phyloP scores from a whole-genome alignment of 1,139 yeast genomes.

The Kurtzmaniella quercitrusa region DNA sequence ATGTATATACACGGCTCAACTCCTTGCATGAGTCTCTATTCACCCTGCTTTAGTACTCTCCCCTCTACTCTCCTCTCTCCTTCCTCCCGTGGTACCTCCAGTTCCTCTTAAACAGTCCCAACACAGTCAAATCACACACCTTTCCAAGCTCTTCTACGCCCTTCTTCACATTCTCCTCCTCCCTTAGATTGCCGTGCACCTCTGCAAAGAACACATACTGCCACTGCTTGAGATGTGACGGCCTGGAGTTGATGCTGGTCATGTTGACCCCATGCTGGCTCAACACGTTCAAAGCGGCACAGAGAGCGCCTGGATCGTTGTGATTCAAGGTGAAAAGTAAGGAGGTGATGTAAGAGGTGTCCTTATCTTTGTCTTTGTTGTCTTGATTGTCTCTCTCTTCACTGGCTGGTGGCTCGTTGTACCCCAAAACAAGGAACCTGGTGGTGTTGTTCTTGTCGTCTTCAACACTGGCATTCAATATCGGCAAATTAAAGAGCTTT shows the following conservation, averaged over 20 bases:
- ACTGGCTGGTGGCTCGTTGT: conserved; percentile 13
- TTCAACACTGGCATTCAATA: conserved; percentile 56
- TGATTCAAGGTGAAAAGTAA: conserved; percentile 64
- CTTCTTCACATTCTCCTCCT: conserved; percentile 15
- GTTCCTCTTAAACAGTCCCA: conserved; percentile 34
- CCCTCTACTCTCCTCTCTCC: no score
- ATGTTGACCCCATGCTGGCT: conserved; percentile 58
- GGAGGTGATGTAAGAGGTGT: conserved; percentile 36
- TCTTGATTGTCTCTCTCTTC: conserved; percentile 3
- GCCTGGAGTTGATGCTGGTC: conserved; percentile 71
- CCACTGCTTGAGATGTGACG: conserved; percentile 67
- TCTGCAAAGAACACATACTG: conserved; percentile 82
- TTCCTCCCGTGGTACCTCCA: conserved; percentile 18
- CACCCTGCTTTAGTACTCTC: no score
- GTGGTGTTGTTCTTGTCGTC: conserved; percentile 77
- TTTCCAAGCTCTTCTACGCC: conserved; percentile 17
- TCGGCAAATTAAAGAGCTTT: conserved; percentile 54
- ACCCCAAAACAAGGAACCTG: conserved; percentile 67
- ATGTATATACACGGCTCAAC: no score
- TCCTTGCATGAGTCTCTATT: no score
- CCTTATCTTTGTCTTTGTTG: conserved; percentile 7
- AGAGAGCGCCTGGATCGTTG: conserved; percentile 72
- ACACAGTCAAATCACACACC: conserved; percentile 30
- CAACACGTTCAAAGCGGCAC: conserved; percentile 60
- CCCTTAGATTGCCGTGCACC: conserved; percentile 28